These are phyloP conservation scores for Cochlearia excelsa DNA, from an alignment of 345 rosid species.

Conservation along the genomic window DNA sequence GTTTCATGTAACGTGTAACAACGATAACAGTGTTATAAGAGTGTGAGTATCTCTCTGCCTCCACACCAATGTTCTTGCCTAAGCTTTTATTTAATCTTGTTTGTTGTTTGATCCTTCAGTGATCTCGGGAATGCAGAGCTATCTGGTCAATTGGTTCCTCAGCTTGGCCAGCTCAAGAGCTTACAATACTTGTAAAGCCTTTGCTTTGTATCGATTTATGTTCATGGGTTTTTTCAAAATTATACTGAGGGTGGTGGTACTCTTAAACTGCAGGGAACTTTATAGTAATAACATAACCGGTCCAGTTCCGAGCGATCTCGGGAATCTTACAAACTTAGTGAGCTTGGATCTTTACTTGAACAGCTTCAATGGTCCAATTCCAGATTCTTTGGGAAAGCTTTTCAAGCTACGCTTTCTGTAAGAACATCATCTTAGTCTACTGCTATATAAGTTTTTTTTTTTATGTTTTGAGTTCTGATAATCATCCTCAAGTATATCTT, in stretches of 20 bases:
- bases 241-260: too few relatives aligned
- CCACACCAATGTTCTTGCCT: constrained; percentile 5
- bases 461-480: too few relatives aligned
- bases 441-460: too few relatives aligned
- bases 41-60: constrained; percentile 51
- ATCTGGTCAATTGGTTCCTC: constrained; percentile 86
- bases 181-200: constrained; percentile 78
- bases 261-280: constrained; percentile 62
- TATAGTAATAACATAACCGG: constrained; percentile 92
- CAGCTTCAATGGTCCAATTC: constrained; percentile 78
- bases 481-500: too few relatives aligned
- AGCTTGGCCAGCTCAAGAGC: constrained; percentile 86
- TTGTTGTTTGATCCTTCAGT: constrained; percentile 41
- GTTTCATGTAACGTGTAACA: constrained; percentile 94
- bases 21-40: constrained; percentile 87
- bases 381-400: constrained; percentile 76
- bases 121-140: constrained; percentile 95
- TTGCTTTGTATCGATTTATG: background rate
- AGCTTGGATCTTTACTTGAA: constrained; percentile 98
- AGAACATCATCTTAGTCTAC: constrained; percentile 33
- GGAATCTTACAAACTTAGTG: constrained; percentile 86
- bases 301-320: constrained; percentile 84
- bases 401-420: constrained; percentile 89
- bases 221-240: too few relatives aligned
- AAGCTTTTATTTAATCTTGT: constrained; percentile 1